Conservation (phyloP, 164 flowering plant genomes). For the Sextonia rubra region DNA sequence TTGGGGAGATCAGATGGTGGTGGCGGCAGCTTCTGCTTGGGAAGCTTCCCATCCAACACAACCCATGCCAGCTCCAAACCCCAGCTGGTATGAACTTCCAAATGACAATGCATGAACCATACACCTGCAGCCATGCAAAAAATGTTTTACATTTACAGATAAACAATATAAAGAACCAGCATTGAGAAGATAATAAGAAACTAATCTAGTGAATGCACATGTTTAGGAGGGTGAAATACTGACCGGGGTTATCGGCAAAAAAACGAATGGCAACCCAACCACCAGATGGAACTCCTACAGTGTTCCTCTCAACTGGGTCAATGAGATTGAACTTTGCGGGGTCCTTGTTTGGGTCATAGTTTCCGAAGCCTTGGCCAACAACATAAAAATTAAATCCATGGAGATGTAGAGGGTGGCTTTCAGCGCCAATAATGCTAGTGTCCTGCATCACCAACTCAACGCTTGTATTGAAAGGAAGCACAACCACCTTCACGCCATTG, state of each 20-base stretch:
- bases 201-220: no score
- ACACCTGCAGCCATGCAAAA: slow-evolving; percentile 25
- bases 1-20: slow-evolving; percentile 62
- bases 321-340: slow-evolving; percentile 47
- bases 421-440: slow-evolving; percentile 59
- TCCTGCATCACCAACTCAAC: slow-evolving; percentile 68
- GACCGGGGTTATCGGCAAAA: slow-evolving; percentile 68
- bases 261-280: slow-evolving; percentile 65
- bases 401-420: slow-evolving; percentile 70
- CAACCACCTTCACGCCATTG: slow-evolving; percentile 44
- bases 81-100: slow-evolving; percentile 60
- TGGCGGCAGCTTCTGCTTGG: slow-evolving; percentile 46
- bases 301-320: slow-evolving; percentile 62
- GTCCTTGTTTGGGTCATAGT: slow-evolving; percentile 45
- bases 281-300: slow-evolving; percentile 51
- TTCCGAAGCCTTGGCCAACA: slow-evolving; percentile 64
- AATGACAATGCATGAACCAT: slow-evolving; percentile 71
- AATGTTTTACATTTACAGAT: not conserved
- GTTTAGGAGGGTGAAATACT: not conserved
- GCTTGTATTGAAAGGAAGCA: slow-evolving; percentile 46
- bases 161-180: no score
- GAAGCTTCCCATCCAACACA: slow-evolving; percentile 40
- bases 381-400: slow-evolving; percentile 76
- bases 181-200: no score
- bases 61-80: slow-evolving; percentile 61